Conservation (phyloP, 2,329 filamentous ascomycete species). For the Fusarium chlamydosporum region DNA sequence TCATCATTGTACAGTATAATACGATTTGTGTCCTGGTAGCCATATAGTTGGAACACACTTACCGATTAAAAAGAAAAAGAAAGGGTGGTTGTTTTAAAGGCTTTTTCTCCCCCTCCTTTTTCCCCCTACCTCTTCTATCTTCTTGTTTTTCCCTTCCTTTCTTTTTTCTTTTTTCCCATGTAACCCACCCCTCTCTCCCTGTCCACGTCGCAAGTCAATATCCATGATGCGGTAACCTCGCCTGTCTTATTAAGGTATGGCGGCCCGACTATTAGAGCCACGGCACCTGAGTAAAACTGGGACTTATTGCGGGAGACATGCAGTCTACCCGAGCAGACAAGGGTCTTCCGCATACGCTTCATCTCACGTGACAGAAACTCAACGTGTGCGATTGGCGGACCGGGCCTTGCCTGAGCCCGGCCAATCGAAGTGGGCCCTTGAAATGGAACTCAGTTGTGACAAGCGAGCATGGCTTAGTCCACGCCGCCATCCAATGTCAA, state of each 20-base stretch:
- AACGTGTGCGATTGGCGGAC: constrained; percentile 59
- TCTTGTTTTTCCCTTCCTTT: neutral
- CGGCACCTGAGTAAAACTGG: constrained; percentile 50
- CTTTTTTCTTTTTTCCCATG: neutral
- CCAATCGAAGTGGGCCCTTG: constrained; percentile 45
- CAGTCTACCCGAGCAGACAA: constrained; percentile 53
- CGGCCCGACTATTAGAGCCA: constrained; percentile 41
- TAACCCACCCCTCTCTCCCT: constrained; percentile 10
- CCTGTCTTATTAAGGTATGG: constrained; percentile 45
- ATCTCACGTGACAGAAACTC: constrained; percentile 54
- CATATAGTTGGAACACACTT: constrained; percentile 23
- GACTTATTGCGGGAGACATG: constrained; percentile 53
- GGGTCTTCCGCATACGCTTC: constrained; percentile 54
- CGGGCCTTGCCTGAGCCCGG: constrained; percentile 52
- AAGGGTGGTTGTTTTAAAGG: too few relatives aligned
- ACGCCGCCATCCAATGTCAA: constrained; percentile 31
- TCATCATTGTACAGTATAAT: constrained; percentile 13
- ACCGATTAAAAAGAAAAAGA: neutral
- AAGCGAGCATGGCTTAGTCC: constrained; percentile 38
- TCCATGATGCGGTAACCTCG: constrained; percentile 39
- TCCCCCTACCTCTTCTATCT: neutral
- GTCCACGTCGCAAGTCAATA: constrained; percentile 6
- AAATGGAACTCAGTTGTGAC: constrained; percentile 39
- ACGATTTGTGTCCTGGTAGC: constrained; percentile 9
- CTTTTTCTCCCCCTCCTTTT: neutral